Evolutionary conservation across 345 rosid genomes (phyloP).

Genomic region (Arabis hirsuta): DNA sequence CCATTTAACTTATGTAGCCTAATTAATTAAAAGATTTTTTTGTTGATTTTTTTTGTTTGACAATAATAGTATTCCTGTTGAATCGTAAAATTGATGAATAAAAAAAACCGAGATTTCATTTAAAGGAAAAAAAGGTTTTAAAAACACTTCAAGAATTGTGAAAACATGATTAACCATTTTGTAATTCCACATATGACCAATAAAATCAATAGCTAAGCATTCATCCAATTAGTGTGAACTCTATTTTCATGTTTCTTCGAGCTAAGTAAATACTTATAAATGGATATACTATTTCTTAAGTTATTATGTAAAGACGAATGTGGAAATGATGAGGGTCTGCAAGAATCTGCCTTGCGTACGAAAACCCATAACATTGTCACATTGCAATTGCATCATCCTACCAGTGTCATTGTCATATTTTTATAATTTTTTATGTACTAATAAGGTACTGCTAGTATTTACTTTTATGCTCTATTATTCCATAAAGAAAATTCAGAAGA

Average conservation of each 20-base stretch:
- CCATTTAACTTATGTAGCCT: background rate
- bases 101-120: background rate
- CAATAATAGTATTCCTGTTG: background rate
- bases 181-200: conserved; percentile 5
- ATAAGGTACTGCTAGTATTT: background rate
- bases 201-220: conserved; percentile 5
- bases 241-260: background rate
- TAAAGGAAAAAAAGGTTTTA: background rate
- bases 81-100: background rate
- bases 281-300: no score
- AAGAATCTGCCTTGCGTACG: conserved; percentile 41
- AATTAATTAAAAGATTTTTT: no score
- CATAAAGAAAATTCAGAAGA: background rate
- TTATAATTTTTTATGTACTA: background rate
- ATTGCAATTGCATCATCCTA: conserved; percentile 47
- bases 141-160: background rate
- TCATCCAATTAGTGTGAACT: conserved; percentile 14
- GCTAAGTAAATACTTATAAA: background rate
- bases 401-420: conserved; percentile 26
- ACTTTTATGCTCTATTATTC: conserved; percentile 6
- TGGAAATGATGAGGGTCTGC: conserved; percentile 40
- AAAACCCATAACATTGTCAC: conserved; percentile 73
- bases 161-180: background rate
- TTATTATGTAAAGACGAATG: conserved; percentile 34
- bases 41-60: no score